Evolutionary conservation across 2,329 filamentous ascomycete genomes (phyloP), one percentile per base, ranked within the genome.

Genomic region (Ambrosiella cleistominuta): DNA sequence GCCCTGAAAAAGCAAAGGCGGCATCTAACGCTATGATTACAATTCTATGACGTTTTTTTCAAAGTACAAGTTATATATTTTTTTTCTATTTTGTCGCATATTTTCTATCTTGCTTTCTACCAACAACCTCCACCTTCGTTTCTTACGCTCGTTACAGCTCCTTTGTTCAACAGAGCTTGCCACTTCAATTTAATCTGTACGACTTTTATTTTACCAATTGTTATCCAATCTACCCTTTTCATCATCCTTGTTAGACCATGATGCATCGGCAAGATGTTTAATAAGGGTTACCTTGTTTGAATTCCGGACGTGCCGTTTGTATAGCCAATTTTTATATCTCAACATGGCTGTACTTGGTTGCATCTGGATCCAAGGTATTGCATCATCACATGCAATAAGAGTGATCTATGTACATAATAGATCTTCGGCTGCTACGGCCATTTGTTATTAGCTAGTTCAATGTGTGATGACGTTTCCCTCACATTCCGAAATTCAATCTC

Each of bases 11-110:
- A 9, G 45, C n/a, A 37, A 38, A 13, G 40, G 44, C n/a, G 11
- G 8, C 11, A 38, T 27, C 45, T 36, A 57, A 57, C 45, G 55
- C 55, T 57, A 57, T 39, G 47, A 57, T 50, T 19, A 45, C 19
- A 42, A 38, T 44, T 50, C 54, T 35, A 54, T 44, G 49, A 55
- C 50, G 27, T 54, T 39, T 40, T 44, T 49, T 57, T 57, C 27
- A 52, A 45, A 7, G 13, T 35, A 27, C n/a, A 15, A 15, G n/a
- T 13, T 47, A 3, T 47, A n/a, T n/a, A n/a, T 2, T 47, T 47
- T 13, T 47, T 47, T 47, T 17, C n/a, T 15, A 47, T 15, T 17
- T 19, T 19, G 19, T 19, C 19, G 19, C 19, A 19, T 8, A 15
- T 47, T 38, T 15, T 42, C n/a, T 53, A 40, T 54, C 38, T 49